Conservation (phyloP, 2,329 filamentous ascomycete species). For the Aspergillus alliaceus region DNA sequence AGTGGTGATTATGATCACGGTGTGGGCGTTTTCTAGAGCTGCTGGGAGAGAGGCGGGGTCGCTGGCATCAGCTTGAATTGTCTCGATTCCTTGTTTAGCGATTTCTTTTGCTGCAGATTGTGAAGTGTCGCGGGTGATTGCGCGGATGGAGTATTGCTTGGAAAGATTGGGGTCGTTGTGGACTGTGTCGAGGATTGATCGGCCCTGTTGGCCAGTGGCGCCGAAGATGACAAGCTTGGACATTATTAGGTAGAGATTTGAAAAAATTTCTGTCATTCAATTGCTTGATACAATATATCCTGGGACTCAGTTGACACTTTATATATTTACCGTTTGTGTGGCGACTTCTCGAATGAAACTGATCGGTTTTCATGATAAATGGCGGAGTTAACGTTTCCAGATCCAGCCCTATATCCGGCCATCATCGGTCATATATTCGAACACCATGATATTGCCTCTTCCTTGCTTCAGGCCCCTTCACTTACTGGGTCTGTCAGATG, state of each 20-base stretch:
- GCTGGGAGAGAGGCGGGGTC: slow-evolving; percentile 31
- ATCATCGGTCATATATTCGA: too few relatives aligned
- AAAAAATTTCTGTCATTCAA: too few relatives aligned
- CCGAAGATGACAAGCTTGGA: slow-evolving; percentile 53
- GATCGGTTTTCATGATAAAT: too few relatives aligned
- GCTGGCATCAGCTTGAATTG: slow-evolving; percentile 55
- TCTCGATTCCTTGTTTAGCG: slow-evolving; percentile 48
- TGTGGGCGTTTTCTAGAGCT: slow-evolving; percentile 48
- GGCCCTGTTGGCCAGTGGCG: slow-evolving; percentile 62
- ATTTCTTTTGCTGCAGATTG: slow-evolving; percentile 49
- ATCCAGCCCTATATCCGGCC: too few relatives aligned
- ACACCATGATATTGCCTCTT: too few relatives aligned
- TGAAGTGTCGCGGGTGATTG: slow-evolving; percentile 54
- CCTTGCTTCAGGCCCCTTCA: too few relatives aligned
- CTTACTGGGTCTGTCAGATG: too few relatives aligned
- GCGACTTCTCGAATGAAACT: too few relatives aligned
- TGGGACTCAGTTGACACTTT: too few relatives aligned
- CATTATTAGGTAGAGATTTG: slow-evolving; percentile 12
- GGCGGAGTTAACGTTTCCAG: too few relatives aligned
- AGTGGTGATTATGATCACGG: slow-evolving; percentile 35
- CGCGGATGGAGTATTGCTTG: slow-evolving; percentile 55
- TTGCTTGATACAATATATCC: too few relatives aligned
- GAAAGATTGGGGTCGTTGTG: slow-evolving; percentile 45
- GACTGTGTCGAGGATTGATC: slow-evolving; percentile 52
- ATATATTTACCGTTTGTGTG: too few relatives aligned